Evolutionary conservation across 768 basidiomycete species (phyloP), one percentile per base, ranked within the genome.

Genomic region (Pleurotus djamor): DNA sequence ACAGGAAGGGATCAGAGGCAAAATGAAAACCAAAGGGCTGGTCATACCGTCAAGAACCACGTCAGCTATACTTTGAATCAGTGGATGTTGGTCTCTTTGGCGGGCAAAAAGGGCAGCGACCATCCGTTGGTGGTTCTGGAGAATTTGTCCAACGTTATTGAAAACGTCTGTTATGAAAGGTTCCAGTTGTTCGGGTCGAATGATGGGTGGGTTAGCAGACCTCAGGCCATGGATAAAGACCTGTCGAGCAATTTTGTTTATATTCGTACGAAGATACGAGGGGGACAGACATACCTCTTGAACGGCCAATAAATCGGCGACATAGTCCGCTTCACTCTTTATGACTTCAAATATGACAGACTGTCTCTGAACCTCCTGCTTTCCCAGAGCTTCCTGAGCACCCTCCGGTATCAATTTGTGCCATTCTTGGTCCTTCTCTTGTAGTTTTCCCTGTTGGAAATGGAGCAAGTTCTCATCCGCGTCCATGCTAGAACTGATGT

Each of bases 311-410:
- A 99, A 72, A 72, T 98, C 96, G 34, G 81, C 71, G 9, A 94
- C 89, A 69, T 97, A 98, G 60, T 94, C 89, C 62, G 87, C 81
- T 74, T 99, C 97, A 0, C 89, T 87, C 70, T 92, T 89, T 72
- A 98, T 87, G 21, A 96, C 74, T 69, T 98, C 96, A 64, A 95
- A 96, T 5, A 99, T 80, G 41, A 87, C 84, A 28, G 86, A 91
- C 70, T 98, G 95, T 48, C 95, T 82, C 59, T 89, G 84, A 17
- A 95, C 87, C 69, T 97, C 94, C 52, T 83, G 71, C 67, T 87
- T 85, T 28, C 88, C 86, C 2, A 98, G 73, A 0, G 86, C 83
- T 33, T 88, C 85, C 13, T 82, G 77, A 0, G 94, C 85, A 65
- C 84, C 84, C n/a, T 74, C 66, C 1, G 93, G 87, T 1, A 96